These are phyloP conservation scores for Pichia sp. DNA, from an alignment of 1,139 yeast species.

Conservation along the genomic window DNA sequence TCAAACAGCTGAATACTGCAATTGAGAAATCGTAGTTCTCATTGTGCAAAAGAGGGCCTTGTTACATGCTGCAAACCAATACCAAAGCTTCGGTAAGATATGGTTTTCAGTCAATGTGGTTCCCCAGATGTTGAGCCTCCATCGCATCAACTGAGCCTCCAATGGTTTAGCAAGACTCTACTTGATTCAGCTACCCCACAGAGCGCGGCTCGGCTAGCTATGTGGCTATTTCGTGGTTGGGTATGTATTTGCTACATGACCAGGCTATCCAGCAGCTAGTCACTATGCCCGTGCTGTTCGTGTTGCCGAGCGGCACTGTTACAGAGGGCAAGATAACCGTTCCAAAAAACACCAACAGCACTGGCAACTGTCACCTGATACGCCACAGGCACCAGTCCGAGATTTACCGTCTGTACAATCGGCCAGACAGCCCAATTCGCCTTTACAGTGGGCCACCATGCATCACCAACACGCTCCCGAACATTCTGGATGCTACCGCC, in stretches of 20 bases:
- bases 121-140: too few species aligned
- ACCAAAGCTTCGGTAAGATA: too few species aligned
- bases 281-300: not conserved
- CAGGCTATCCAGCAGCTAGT: not conserved
- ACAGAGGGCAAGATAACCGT: conserved; percentile 33
- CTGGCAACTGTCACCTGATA: conserved; percentile 65
- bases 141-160: too few species aligned
- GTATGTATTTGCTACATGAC: not conserved
- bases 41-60: too few species aligned
- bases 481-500: conserved; percentile 34
- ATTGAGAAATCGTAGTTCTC: too few species aligned
- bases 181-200: too few species aligned
- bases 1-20: too few species aligned
- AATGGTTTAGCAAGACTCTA: too few species aligned
- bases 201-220: too few species aligned
- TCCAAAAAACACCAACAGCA: conserved; percentile 74
- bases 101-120: too few species aligned
- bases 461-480: conserved; percentile 35
- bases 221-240: too few species aligned
- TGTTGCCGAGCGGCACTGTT: not conserved
- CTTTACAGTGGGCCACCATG: conserved; percentile 53
- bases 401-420: conserved; percentile 63
- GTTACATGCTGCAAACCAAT: too few species aligned
- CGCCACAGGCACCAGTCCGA: conserved; percentile 62
- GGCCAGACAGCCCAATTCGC: conserved; percentile 91